Evolutionary conservation across 352 stramenopile species (phyloP).

Genomic region (Phytophthora pini): DNA sequence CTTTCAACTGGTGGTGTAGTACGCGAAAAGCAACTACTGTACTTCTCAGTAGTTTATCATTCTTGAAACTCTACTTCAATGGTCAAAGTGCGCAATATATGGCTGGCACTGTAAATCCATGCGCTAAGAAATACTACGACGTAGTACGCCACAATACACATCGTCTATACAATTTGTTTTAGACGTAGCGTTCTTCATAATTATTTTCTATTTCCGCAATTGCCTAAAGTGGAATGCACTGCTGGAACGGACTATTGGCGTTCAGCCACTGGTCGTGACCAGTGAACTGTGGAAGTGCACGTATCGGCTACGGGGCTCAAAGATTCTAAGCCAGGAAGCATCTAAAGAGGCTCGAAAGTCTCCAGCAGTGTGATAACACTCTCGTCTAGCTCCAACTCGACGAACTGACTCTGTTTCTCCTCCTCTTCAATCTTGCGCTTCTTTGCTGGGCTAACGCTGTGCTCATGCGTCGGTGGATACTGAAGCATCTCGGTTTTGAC

Average conservation of each 20-base stretch:
- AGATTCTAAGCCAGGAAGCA: neutral
- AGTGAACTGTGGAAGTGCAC: slow-evolving; percentile 9
- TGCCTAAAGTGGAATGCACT: slow-evolving; percentile 12
- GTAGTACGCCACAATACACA: too few relatives aligned
- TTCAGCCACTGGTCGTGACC: slow-evolving; percentile 13
- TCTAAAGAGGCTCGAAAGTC: slow-evolving; percentile 32
- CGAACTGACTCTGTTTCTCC: slow-evolving; percentile 12
- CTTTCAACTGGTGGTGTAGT: too few relatives aligned
- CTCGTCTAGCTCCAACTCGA: slow-evolving; percentile 31
- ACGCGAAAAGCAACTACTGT: too few relatives aligned
- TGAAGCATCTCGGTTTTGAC: neutral
- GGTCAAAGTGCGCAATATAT: too few relatives aligned
- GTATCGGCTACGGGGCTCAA: neutral
- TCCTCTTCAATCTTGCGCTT: neutral
- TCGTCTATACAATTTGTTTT: too few relatives aligned
- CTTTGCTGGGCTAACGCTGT: neutral
- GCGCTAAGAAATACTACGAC: too few relatives aligned
- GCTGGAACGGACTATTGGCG: slow-evolving; percentile 23
- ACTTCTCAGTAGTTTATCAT: too few relatives aligned
- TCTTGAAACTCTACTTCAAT: too few relatives aligned
- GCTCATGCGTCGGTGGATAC: neutral
- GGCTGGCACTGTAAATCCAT: too few relatives aligned
- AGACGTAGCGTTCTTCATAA: too few relatives aligned
- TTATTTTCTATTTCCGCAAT: too few relatives aligned
- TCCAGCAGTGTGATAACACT: slow-evolving; percentile 39